A percentile compares a stretch with the other conserved stretches of the same genome.
phyloP scores from a whole-genome alignment of 371 early-diverging fungal genomes.

The Nosema muscidifuracis region DNA sequence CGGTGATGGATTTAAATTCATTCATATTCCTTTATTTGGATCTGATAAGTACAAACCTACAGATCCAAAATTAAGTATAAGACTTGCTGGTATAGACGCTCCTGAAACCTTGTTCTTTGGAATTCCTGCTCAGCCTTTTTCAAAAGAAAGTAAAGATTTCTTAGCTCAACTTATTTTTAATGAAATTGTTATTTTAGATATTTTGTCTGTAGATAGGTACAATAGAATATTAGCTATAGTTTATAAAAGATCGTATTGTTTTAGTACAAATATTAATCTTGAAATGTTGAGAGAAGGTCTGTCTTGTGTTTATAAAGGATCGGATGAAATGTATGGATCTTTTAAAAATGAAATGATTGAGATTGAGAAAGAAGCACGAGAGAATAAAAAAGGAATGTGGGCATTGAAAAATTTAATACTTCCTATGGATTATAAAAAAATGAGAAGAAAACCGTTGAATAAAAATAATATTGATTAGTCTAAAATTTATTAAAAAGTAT shows the following conservation, averaged over 20 bases:
- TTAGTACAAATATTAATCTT: conserved; percentile 66
- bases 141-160: conserved; percentile 66
- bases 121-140: conserved; percentile 68
- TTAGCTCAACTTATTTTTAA: conserved; percentile 61
- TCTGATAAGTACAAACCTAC: conserved; percentile 9
- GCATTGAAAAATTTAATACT: not conserved
- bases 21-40: conserved; percentile 35
- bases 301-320: conserved; percentile 68
- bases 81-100: conserved; percentile 72
- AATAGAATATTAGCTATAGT: conserved; percentile 69
- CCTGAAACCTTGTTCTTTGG: conserved; percentile 71
- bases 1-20: conserved; percentile 49
- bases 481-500: not conserved
- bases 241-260: conserved; percentile 61
- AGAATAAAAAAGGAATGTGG: conserved; percentile 48
- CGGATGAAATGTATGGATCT: conserved; percentile 69
- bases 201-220: conserved; percentile 67
- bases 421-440: conserved; percentile 45
- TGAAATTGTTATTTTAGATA: conserved; percentile 64
- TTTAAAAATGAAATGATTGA: conserved; percentile 62
- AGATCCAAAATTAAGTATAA: conserved; percentile 66
- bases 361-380: conserved; percentile 65
- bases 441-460: not conserved
- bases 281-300: conserved; percentile 68
- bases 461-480: not conserved